Evolutionary conservation across 768 basidiomycete species (phyloP), one percentile per base, ranked within the genome.

Genomic region (Pulveroboletus ravenelii): DNA sequence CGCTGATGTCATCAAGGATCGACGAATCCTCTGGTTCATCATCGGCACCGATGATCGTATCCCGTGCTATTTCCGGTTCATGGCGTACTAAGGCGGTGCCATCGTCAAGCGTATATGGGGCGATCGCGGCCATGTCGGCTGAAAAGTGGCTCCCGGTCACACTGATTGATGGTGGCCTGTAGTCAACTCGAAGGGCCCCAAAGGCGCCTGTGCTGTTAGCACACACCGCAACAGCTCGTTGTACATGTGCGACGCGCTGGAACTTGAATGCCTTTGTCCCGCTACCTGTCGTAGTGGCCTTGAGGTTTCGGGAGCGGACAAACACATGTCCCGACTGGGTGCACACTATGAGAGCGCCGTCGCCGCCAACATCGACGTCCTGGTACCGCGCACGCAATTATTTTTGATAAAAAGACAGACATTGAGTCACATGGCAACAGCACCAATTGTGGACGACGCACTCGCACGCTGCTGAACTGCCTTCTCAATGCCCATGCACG

Each of bases 261-360:
- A 93, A 95, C 70, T 86, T 93, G 73, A 79, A 79, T 1, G 79
- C 63, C 62, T 85, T 86, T 6, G 50, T 55, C 37, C 54, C 67
- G 40, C 38, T 55, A 23, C 59, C 60, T 45, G 52, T 65, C 63
- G 47, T 46, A 18, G 41, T 50, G 6, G 48, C 55, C 56, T 62
- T 69, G 47, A 54, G 53, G 51, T 71, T 81, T 25, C 91, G 79
- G 17, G 82, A 76, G 20, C 93, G 86, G 20, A 94, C 77, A 62
- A 87, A 97, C 30, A 95, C 93, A 59, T 97, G 93, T 0, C 95
- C 95, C 5, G 95, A 94, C 54, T 88, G 83, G 2, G 95, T 98
- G 70, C 91, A 96, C 41, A 98, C 78, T 62, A 96, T 85, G 61
- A 96, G 80, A 14, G 87, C 81, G 5, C 93, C 91, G 55, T 96